Conservation (phyloP, 1,139 yeast species). For the Geotrichum cucujoidarum region DNA sequence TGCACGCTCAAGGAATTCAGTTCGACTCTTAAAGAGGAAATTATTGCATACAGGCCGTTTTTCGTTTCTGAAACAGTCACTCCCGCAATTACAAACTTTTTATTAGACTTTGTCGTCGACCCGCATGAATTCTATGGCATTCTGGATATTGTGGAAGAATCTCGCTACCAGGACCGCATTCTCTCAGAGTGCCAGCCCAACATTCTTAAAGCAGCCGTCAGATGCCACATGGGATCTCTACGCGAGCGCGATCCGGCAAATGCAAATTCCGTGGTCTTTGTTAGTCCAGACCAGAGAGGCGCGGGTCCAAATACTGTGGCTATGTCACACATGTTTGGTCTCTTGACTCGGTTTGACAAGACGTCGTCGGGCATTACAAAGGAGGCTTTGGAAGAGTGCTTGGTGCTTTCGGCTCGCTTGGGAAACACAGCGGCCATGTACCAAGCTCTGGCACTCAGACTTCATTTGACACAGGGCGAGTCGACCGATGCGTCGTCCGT, state of each 20-base stretch:
- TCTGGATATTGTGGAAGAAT: constrained; percentile 27
- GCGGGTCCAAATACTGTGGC: constrained; percentile 22
- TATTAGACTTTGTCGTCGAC: constrained; percentile 29
- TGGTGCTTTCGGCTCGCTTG: constrained; percentile 28
- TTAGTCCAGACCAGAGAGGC: constrained; percentile 4
- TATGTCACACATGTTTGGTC: constrained; percentile 35
- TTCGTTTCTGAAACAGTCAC: constrained; percentile 22
- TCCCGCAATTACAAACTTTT: constrained; percentile 23
- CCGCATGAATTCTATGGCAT: constrained; percentile 32
- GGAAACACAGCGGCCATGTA: constrained; percentile 34
- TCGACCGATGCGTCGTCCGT: background rate
- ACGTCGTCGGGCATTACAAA: constrained; percentile 26
- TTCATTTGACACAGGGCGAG: constrained; percentile 20
- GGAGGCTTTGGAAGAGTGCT: constrained; percentile 30
- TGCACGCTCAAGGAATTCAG: constrained; percentile 27
- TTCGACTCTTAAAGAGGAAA: constrained; percentile 23
- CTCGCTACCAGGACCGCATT: constrained; percentile 26
- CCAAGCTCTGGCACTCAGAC: constrained; percentile 29
- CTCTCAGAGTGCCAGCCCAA: constrained; percentile 30
- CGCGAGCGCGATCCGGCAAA: constrained; percentile 1
- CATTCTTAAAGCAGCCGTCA: constrained; percentile 28
- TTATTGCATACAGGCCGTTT: constrained; percentile 23
- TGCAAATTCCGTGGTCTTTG: background rate
- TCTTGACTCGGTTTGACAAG: constrained; percentile 28
- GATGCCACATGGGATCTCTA: constrained; percentile 18